Evolutionary conservation across 192 early-diverging fungal genomes (phyloP).

Genomic region (Thoreauomyces humboldtii): DNA sequence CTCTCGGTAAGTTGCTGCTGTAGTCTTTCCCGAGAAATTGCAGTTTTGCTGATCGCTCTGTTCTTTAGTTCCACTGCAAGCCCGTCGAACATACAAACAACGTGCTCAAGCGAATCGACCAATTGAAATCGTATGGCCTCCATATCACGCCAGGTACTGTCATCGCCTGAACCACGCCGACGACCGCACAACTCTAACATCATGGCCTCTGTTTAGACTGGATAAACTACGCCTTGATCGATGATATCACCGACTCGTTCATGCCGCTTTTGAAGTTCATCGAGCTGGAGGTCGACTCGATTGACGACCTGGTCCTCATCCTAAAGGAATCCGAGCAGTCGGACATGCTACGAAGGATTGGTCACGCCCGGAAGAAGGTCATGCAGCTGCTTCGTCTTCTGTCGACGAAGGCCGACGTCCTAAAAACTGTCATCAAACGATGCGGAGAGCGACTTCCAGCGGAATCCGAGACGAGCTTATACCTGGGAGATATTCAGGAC

Average conservation of each 20-base stretch:
- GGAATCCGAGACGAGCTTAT: slow-evolving; percentile 49
- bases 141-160: slow-evolving; percentile 70
- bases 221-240: slow-evolving; percentile 94
- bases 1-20: slow-evolving; percentile 49
- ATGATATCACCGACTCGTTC: slow-evolving; percentile 92
- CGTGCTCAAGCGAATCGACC: slow-evolving; percentile 80
- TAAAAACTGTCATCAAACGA: slow-evolving; percentile 66
- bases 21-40: no score
- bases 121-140: slow-evolving; percentile 79
- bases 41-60: background rate
- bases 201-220: no score
- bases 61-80: slow-evolving; percentile 78
- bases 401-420: slow-evolving; percentile 65
- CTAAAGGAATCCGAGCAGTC: slow-evolving; percentile 83
- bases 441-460: slow-evolving; percentile 43
- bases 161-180: no score
- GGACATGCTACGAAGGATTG: slow-evolving; percentile 76
- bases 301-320: slow-evolving; percentile 92
- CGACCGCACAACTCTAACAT: no score
- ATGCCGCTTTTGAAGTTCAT: slow-evolving; percentile 80
- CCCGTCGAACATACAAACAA: slow-evolving; percentile 78
- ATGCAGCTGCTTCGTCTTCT: slow-evolving; percentile 67
- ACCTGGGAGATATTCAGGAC: slow-evolving; percentile 65
- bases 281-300: slow-evolving; percentile 92
- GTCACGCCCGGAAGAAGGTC: slow-evolving; percentile 68